A percentile compares a stretch with the other conserved stretches of the same genome.
Evolutionary conservation across 2,329 filamentous ascomycete species (phyloP).

Genomic region (Ophiocordyceps robertsii): DNA sequence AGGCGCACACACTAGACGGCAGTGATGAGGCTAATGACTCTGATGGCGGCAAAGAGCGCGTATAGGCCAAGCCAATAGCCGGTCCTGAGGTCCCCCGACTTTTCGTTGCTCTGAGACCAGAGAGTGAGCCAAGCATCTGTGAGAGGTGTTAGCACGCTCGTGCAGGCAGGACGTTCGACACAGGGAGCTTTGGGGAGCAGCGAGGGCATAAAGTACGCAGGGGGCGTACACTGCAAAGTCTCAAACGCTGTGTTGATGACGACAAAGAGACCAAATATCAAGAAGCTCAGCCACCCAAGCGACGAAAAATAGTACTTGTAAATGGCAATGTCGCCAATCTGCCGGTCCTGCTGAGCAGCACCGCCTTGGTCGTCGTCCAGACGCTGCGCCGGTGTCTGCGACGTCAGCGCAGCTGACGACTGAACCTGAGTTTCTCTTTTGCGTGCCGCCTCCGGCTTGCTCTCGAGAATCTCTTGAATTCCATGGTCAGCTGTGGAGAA

Average conservation of each 20-base stretch:
- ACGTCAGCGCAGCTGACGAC: not conserved
- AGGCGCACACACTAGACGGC: not conserved
- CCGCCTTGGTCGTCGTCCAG: too few species aligned
- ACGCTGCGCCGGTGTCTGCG: too few species aligned
- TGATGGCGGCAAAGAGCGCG: not conserved
- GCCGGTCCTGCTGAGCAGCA: not conserved
- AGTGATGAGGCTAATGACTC: not conserved
- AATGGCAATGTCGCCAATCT: not conserved
- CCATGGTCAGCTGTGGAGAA: too few species aligned
- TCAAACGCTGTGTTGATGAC: not conserved
- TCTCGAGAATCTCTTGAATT: too few species aligned
- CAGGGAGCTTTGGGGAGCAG: too few species aligned
- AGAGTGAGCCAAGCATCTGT: not conserved
- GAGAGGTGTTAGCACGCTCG: too few species aligned
- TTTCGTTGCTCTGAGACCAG: not conserved
- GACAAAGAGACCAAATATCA: not conserved
- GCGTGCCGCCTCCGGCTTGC: too few species aligned
- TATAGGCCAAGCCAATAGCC: not conserved
- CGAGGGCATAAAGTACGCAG: too few species aligned
- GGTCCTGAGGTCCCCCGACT: not conserved
- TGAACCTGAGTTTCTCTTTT: not conserved
- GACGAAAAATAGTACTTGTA: constrained; percentile 5
- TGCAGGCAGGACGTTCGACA: too few species aligned
- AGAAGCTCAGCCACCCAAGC: constrained; percentile 1
- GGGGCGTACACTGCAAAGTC: too few species aligned